Evolutionary conservation across 805 yeast genomes (phyloP).

Genomic region (Sugiyamaella lignohabitans): DNA sequence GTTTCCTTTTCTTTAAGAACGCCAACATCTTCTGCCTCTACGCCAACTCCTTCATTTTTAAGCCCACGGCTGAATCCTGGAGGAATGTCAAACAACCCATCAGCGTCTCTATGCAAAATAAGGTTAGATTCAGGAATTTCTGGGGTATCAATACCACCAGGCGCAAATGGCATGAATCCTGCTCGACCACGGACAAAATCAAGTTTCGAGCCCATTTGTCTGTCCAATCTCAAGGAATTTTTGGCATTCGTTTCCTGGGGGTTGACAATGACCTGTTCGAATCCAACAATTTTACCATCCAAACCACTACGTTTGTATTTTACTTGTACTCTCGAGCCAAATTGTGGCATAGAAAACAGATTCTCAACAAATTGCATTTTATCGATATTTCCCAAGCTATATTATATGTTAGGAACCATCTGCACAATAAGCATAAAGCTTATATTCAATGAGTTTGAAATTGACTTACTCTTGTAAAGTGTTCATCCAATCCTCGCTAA

Average conservation of each 20-base stretch:
- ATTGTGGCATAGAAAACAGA: conserved; percentile 52
- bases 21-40: conserved; percentile 34
- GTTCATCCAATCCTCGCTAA: conserved; percentile 69
- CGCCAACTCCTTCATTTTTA: not conserved
- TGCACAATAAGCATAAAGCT: not conserved
- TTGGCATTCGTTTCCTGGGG: conserved; percentile 48
- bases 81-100: conserved; percentile 77
- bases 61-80: conserved; percentile 79
- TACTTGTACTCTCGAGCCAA: conserved; percentile 56
- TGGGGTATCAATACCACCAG: conserved; percentile 63
- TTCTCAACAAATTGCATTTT: conserved; percentile 37
- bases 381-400: conserved; percentile 26
- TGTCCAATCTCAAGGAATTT: conserved; percentile 64
- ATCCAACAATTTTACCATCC: conserved; percentile 57
- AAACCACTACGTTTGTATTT: conserved; percentile 72
- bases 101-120: conserved; percentile 53
- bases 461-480: conserved; percentile 45
- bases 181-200: conserved; percentile 64
- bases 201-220: conserved; percentile 58
- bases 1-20: conserved; percentile 19
- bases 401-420: not conserved
- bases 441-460: not conserved
- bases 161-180: conserved; percentile 78
- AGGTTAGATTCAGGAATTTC: conserved; percentile 20
- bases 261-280: conserved; percentile 50